phyloP scores from a whole-genome alignment of 192 early-diverging fungal species.

The Gaertneriomyces sp. region DNA sequence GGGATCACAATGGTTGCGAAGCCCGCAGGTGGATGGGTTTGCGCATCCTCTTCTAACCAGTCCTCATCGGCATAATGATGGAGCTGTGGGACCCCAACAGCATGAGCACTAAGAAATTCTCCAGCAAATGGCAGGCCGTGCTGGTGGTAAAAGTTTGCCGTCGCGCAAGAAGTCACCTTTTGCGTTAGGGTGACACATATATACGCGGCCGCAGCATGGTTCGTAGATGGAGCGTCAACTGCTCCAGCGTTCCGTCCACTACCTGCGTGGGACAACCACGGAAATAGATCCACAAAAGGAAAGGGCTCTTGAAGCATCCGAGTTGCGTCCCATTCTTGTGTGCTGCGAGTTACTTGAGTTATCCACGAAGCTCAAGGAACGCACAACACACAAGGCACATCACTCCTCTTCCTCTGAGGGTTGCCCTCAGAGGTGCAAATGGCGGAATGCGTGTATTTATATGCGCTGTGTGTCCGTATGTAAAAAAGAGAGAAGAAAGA shows the following conservation, averaged over 20 bases:
- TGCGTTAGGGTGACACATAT: conserved; percentile 3
- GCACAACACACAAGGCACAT: too few relatives aligned
- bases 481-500: too few relatives aligned
- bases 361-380: too few relatives aligned
- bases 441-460: too few relatives aligned
- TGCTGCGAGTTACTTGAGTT: not conserved
- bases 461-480: too few relatives aligned
- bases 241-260: conserved; percentile 2
- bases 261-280: not conserved
- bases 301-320: not conserved
- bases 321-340: conserved; percentile 1
- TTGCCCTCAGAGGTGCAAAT: too few relatives aligned
- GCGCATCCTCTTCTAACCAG: not conserved
- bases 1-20: conserved; percentile 15
- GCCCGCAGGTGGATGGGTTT: not conserved
- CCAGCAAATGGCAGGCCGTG: not conserved
- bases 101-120: not conserved
- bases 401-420: too few relatives aligned
- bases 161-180: not conserved
- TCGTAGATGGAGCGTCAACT: conserved; percentile 7
- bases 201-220: not conserved
- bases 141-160: conserved; percentile 15
- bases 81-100: conserved; percentile 6
- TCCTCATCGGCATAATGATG: conserved; percentile 7
- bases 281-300: conserved; percentile 15